Conservation (phyloP, 176 grass and related monocot species). For the Oryza rufipogon region DNA sequence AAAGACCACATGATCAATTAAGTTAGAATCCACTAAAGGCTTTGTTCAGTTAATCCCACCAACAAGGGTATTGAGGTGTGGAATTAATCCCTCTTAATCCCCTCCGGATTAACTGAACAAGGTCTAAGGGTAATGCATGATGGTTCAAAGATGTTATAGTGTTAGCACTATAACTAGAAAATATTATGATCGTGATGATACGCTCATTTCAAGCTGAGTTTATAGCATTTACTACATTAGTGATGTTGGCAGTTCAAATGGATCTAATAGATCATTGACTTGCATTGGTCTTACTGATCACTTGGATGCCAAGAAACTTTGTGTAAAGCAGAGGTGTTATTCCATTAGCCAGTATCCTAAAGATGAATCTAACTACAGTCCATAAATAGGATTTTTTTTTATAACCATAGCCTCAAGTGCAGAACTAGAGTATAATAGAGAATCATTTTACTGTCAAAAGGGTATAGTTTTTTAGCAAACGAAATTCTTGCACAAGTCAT, state of each 20-base stretch:
- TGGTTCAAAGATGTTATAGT: not conserved
- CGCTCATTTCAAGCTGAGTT: not conserved
- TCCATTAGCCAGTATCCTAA: not conserved
- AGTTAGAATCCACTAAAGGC: not conserved
- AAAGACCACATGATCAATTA: not conserved
- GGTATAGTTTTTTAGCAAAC: not conserved
- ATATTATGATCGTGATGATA: not conserved
- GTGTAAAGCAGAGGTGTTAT: not conserved
- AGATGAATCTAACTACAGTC: not conserved
- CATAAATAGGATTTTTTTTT: not conserved
- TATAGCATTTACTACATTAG: not conserved
- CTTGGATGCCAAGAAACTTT: slow-evolving; percentile 6
- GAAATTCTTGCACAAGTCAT: slow-evolving; percentile 8
- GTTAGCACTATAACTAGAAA: not conserved
- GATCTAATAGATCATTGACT: slow-evolving; percentile 7
- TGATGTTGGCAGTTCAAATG: slow-evolving; percentile 5
- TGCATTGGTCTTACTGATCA: not conserved
- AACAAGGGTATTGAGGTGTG: too few species aligned
- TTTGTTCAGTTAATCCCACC: too few species aligned
- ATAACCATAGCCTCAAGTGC: slow-evolving; percentile 13
- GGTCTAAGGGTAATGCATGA: not conserved
- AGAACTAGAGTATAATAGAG: slow-evolving; percentile 20
- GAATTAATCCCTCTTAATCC: too few species aligned
- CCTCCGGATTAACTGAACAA: too few species aligned
- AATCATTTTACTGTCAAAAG: not conserved